Evolutionary conservation across 768 basidiomycete genomes (phyloP), one percentile per base, ranked within the genome.

Genomic region (Psilocybe sp.): DNA sequence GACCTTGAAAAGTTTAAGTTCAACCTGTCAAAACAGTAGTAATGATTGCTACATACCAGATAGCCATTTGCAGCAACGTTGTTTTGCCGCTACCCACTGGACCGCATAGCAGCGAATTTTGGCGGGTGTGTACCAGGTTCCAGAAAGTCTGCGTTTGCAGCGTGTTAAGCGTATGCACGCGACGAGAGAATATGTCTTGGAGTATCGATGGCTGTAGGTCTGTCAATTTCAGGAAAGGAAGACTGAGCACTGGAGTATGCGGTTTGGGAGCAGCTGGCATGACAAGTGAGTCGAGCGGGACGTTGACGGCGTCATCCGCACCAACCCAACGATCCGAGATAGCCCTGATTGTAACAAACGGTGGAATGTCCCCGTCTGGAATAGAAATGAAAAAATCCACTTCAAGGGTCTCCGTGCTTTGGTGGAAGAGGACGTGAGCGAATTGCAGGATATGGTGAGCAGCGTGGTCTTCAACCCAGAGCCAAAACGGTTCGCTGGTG

Each of bases 241-340:
- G 73, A 51, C 89, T 78, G 40, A 94, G 64, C 6, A 86, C 69
- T 23, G 80, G 74, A 0, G 84, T 85, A 59, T 81, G 84, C 43
- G 73, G 78, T 44, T 70, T 67, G 16, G 81, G 79, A 13, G 67
- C 60, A 12, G 63, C 46, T 1, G 97, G 97, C 88, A 98, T 95
- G 42, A 82, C 68, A 23, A 98, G 69, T 4, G 75, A 70, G 1
- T 84, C 81, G 36, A 98, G 65, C 3, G 82, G 65, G 36, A 98
- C 73, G 2, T 58, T 54, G 7, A 85, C 59, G 52, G 87, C 84
- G 46, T 90, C 82, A 59, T 97, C 94, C 1, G 94, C 89, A 2
- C 92, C 92, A 56, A 97, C 74, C 97, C 97, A 99, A 51, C 82
- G 79, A 67, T 98, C 95, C 6, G 93, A 98, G 40, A 91, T 79